These are phyloP conservation scores for sunflower (Helianthus annuus) DNA, from an alignment of 129 eudicot genomes.

Conservation along the genomic window HanXRQr2.0-SUNRISE NC_035436.2:5170551-5171050, in stretches of 20 bases:
- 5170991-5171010: neutral
- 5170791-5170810: constrained; percentile 94
- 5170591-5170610: neutral
- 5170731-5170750: constrained; percentile 85
- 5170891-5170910: neutral
- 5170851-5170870: neutral
- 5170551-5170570: too few relatives aligned
- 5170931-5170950: neutral
- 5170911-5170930: neutral
- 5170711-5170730: constrained; percentile 99
- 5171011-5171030: constrained; percentile 2
- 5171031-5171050: neutral
- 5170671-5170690: constrained; percentile 18
- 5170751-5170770: constrained; percentile 76
- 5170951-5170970: neutral
- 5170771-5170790: constrained; percentile 90
- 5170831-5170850: constrained; percentile 5
- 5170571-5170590: too few relatives aligned
- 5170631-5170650: constrained; percentile 10
- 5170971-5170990: constrained; percentile 3
- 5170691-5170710: constrained; percentile 18
- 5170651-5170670: constrained; percentile 1
- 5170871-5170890: neutral
- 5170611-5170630: neutral
- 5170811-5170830: constrained; percentile 46